These are phyloP conservation scores for Pichia kudriavzevii DNA, from an alignment of 1,139 yeast genomes.

Conservation along the genomic window DNA sequence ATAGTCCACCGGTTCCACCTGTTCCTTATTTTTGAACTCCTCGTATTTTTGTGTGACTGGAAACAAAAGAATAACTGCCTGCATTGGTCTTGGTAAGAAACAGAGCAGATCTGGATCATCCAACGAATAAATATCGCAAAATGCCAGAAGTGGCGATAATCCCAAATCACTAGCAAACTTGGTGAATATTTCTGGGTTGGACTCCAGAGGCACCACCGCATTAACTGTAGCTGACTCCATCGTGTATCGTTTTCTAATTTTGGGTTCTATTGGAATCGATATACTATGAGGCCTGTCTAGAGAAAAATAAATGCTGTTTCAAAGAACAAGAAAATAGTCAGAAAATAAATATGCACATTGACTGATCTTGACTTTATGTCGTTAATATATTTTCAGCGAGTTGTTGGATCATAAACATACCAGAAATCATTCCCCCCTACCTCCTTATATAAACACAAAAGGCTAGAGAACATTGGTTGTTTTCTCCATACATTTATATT, in stretches of 20 bases:
- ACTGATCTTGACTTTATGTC: too few species aligned
- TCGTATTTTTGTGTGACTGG: constrained; percentile 69
- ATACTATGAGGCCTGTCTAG: too few species aligned
- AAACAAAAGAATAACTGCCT: constrained; percentile 68
- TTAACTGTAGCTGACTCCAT: constrained; percentile 2
- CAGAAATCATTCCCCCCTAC: too few species aligned
- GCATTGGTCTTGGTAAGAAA: constrained; percentile 75
- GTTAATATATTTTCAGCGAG: too few species aligned
- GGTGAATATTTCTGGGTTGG: constrained; percentile 83
- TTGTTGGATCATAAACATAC: too few species aligned
- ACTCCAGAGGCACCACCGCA: constrained; percentile 78
- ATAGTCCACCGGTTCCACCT: constrained; percentile 9
- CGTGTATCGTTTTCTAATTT: background rate
- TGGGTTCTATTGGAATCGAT: too few species aligned
- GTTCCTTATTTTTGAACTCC: constrained; percentile 30
- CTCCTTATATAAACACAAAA: too few species aligned
- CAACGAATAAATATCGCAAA: constrained; percentile 77
- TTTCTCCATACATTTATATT: too few species aligned
- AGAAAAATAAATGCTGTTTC: too few species aligned
- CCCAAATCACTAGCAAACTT: constrained; percentile 64
- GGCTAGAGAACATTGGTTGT: too few species aligned
- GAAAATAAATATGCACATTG: too few species aligned
- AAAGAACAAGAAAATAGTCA: too few species aligned
- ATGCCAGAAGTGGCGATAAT: constrained; percentile 49
- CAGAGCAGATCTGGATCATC: constrained; percentile 72